Evolutionary conservation across 768 basidiomycete species (phyloP), one percentile per base, ranked within the genome.

Genomic region (Asterophora parasitica): DNA sequence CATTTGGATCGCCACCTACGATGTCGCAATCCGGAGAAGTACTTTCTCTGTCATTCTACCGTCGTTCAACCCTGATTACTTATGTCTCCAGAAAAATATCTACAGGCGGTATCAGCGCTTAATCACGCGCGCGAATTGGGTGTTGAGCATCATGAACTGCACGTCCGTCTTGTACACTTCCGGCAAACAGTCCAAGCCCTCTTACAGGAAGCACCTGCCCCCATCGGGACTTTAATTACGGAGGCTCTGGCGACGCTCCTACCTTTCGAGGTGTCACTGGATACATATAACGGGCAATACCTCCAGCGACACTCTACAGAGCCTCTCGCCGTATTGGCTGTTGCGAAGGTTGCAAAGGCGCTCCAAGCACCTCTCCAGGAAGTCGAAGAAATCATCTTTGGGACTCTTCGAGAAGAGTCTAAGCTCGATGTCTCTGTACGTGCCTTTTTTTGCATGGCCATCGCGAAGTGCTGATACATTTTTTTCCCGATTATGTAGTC

Each of bases 1-100:
- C 28, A 79, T 81, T 23, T 94, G 91, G 85, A 64, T 83, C 41
- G 73, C 76, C 1, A 71, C 74, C 4, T 95, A 88, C 59, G 92
- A 96, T 59, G 86, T 97, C 15, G 81, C 86, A 23, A 74, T 88
- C 40, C 78, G 90, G 50, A 77, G 87, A 59, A 82, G 93, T 94
- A 60, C 36, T 33, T 36, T 23, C 17, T 1, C 27, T 38, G 19
- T 30, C 38, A 10, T 27, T 35, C n/a, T 4, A 30, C 50, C 31
- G 27, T 38, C 45, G 31, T 27, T 27, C 17, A 20, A 27, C 8
- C 19, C 31, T 16, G 15, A 17, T 41, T 39, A 55, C 3, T 53
- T 41, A n/a, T n/a, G n/a, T 37, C 13, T n/a, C 17, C 53, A 93
- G 93, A 81, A 61, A 90, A 91, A 63, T 81, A 83, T 50, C 67